Evolutionary conservation across 176 grass and related monocot species (phyloP).

Genomic region (Aegilops speltoides): DNA sequence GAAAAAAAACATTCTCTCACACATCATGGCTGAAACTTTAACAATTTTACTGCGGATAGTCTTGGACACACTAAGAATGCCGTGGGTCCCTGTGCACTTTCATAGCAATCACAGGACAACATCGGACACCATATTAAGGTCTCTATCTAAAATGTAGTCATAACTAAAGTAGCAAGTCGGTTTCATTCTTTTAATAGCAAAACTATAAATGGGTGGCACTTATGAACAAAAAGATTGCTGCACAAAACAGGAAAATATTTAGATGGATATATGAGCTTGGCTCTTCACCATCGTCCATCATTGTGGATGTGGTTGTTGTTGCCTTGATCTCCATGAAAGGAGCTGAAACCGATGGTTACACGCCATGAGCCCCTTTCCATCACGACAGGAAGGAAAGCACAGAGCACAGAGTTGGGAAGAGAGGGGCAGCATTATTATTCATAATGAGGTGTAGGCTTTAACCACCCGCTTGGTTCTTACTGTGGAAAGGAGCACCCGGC

Average conservation of each 20-base stretch:
- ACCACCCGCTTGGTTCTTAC: not conserved
- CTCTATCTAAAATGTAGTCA: not conserved
- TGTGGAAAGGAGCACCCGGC: not conserved
- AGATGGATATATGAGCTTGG: not conserved
- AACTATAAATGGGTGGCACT: not conserved
- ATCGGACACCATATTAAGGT: not conserved
- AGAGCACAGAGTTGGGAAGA: not conserved
- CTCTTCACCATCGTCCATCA: not conserved
- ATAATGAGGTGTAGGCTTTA: not conserved
- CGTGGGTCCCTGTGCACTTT: not conserved
- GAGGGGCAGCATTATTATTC: not conserved
- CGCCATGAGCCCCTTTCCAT: not conserved
- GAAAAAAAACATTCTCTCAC: not conserved
- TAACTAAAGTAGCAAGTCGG: not conserved
- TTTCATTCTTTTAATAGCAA: not conserved
- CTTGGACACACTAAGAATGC: not conserved
- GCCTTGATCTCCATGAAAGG: not conserved
- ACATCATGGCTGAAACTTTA: not conserved
- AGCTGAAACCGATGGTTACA: not conserved
- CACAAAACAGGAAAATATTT: not conserved
- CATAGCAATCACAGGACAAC: not conserved
- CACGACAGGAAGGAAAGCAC: not conserved
- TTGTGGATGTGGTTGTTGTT: not conserved
- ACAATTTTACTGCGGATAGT: not conserved
- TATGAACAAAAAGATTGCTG: not conserved